phyloP scores from a whole-genome alignment of 2,329 filamentous ascomycete species.

The Chaetomium globosum region DNA sequence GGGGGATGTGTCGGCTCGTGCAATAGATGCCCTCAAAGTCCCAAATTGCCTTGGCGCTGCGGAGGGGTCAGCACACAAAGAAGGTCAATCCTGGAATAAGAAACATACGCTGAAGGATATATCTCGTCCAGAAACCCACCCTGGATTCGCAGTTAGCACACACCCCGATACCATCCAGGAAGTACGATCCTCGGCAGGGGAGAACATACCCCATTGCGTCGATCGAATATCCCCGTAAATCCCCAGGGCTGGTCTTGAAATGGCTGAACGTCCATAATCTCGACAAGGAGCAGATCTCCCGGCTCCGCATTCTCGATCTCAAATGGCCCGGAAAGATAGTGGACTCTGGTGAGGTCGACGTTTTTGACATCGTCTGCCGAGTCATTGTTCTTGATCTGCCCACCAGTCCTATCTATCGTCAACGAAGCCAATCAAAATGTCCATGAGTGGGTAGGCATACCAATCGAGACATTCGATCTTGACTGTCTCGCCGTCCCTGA shows the following conservation, averaged over 20 bases:
- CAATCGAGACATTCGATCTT: slow-evolving; percentile 94
- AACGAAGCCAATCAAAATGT: background rate
- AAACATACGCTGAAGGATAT: slow-evolving; percentile 74
- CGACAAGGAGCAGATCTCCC: slow-evolving; percentile 80
- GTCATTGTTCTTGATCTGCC: slow-evolving; percentile 87
- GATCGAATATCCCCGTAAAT: slow-evolving; percentile 81
- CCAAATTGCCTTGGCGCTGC: slow-evolving; percentile 60
- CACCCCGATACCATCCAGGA: background rate
- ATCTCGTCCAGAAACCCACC: slow-evolving; percentile 87
- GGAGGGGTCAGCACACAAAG: background rate
- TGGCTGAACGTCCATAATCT: slow-evolving; percentile 92
- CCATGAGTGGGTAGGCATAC: slow-evolving; percentile 39
- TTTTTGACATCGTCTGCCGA: slow-evolving; percentile 84
- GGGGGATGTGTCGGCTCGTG: slow-evolving; percentile 81
- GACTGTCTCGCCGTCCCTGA: slow-evolving; percentile 82
- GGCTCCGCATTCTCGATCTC: slow-evolving; percentile 82
- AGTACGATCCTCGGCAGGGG: slow-evolving; percentile 38
- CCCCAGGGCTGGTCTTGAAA: slow-evolving; percentile 86
- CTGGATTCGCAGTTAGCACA: slow-evolving; percentile 6
- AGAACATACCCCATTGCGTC: slow-evolving; percentile 63
- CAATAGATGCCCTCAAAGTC: slow-evolving; percentile 67
- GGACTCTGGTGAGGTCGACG: slow-evolving; percentile 79
- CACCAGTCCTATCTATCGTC: slow-evolving; percentile 59
- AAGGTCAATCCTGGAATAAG: background rate
- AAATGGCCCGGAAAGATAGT: slow-evolving; percentile 89